Base-by-base conservation (phyloP, 2,329 filamentous ascomycete genomes). In the Beauveria medogensis region DNA sequence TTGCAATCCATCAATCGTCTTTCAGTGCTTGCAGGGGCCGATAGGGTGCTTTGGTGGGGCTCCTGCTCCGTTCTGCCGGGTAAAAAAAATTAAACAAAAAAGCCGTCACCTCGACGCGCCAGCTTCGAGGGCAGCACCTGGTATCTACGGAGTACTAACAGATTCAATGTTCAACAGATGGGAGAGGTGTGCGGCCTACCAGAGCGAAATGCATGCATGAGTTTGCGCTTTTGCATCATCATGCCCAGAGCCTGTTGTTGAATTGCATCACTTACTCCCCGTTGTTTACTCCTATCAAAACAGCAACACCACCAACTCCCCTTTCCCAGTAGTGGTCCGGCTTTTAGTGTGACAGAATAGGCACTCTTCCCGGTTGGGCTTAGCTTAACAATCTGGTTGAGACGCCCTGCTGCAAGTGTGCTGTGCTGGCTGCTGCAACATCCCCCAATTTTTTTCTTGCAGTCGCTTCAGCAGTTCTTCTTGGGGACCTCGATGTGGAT, bases 331-430 rank as follows among this genome's bases (percentile, higher is more conserved):
- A 43, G 22, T 43, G 14, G 30, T 37, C 56, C 47, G 47, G 47
- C 56, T 24, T 44, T 52, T 54, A 59, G 48, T 53, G 40, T 34
- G 5, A 20, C 57, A 41, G n/a, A 59, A 10, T 24, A 18, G 16
- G 14, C n/a, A 14, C 57, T 26, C 28, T 46, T 26, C 72, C 66
- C 0, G 18, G 64, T 67, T 61, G 43, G 68, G 73, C 7, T 63
- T 75, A 74, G 74, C 61, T 53, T 52, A 9, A 22, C 43, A 69
- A 75, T 76, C 77, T 78, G 74, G 76, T 78, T 78, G 76, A 78
- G 76, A 66, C 74, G 68, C 65, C 67, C 28, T 22, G 65, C 67
- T 70, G 66, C 41, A 54, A 41, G 57, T 47, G 66, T 67, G 63
- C 65, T 63, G 67, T 63, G 64, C 59, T 62, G 60, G 44, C 24